Conservation (phyloP, 2,329 filamentous ascomycete species). For the Paracoccidioides brasiliensis region DNA sequence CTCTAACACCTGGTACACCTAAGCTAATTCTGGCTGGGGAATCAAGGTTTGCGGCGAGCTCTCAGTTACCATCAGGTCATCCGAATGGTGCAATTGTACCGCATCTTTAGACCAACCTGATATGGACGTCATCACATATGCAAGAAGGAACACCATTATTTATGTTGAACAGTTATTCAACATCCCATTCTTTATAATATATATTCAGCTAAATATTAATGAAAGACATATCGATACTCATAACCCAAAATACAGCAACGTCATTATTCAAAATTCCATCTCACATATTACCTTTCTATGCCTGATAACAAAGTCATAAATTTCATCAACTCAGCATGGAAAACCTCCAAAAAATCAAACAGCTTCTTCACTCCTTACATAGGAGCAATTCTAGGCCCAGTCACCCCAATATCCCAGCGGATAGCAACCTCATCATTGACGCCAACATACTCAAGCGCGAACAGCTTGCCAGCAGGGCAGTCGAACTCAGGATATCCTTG, state of each 20-base stretch:
- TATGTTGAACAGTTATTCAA: background rate
- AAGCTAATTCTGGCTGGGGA: too few species aligned
- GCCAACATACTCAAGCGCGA: constrained; percentile 18
- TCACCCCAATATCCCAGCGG: constrained; percentile 16
- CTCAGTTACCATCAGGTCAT: background rate
- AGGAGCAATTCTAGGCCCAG: constrained; percentile 13
- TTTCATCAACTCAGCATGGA: background rate
- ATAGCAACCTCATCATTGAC: constrained; percentile 14
- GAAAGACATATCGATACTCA: background rate
- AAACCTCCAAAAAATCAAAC: background rate
- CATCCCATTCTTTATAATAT: background rate
- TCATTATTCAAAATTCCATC: background rate
- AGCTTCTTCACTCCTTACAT: constrained; percentile 4
- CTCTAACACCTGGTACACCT: too few species aligned
- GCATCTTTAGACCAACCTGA: background rate
- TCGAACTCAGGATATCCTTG: constrained; percentile 14
- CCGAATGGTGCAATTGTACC: background rate
- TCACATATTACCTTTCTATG: background rate
- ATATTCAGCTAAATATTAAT: background rate
- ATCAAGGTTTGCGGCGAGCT: background rate
- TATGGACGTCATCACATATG: background rate
- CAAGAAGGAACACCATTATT: background rate
- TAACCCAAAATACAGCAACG: background rate
- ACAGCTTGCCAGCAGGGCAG: constrained; percentile 13
- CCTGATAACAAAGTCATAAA: too few species aligned